A percentile compares a stretch with the other conserved stretches of the same genome.
Evolutionary conservation across 306 rosid species (phyloP).

Genomic region (Corylus americana): DNA sequence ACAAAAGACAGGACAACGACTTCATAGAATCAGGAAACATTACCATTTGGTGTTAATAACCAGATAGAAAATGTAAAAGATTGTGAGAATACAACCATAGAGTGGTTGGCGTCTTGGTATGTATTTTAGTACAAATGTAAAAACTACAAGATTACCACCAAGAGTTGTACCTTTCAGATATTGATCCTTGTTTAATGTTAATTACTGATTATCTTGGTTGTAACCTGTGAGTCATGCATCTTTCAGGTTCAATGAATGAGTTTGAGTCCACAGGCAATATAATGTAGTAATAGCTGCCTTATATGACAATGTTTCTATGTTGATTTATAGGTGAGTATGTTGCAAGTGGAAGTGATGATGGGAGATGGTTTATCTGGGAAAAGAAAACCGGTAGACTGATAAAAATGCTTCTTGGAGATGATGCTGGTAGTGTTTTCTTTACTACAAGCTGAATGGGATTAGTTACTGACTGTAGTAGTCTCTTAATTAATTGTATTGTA

Average conservation of each 20-base stretch:
- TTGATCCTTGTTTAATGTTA: background rate
- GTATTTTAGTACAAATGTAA: background rate
- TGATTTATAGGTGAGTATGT: conserved; percentile 76
- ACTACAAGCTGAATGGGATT: background rate
- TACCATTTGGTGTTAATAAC: background rate
- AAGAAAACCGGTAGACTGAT: conserved; percentile 85
- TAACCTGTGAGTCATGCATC: conserved; percentile 10
- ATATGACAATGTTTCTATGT: conserved; percentile 13
- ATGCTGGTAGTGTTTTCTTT: conserved; percentile 58
- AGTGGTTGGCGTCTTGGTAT: background rate
- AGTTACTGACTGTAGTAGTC: conserved; percentile 16
- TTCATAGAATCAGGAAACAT: background rate
- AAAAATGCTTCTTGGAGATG: conserved; percentile 86
- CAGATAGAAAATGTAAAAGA: background rate
- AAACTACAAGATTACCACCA: background rate
- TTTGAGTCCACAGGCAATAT: conserved; percentile 15
- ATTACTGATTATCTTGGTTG: background rate
- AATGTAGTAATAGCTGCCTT: conserved; percentile 5
- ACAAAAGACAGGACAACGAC: background rate
- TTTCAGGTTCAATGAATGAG: background rate
- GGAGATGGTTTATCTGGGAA: conserved; percentile 99
- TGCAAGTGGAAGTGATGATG: conserved; percentile 99
- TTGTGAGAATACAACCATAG: background rate
- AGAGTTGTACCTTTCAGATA: background rate
- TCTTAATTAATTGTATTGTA: conserved; percentile 5